Conservation (phyloP, 306 rosid genomes). For the Leucaena leucocephala region DNA sequence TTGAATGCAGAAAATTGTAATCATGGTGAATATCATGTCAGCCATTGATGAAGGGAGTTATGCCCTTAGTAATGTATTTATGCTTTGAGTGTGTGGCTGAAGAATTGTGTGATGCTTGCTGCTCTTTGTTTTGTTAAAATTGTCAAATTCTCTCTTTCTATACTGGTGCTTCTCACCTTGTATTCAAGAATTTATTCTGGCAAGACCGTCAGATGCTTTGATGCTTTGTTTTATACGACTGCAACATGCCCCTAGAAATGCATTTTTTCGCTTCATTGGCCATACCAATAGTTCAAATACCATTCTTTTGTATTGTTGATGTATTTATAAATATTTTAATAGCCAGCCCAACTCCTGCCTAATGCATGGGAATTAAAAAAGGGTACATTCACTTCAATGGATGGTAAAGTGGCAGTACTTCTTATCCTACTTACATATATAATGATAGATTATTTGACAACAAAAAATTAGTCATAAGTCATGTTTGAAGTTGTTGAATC, state of each 20-base stretch:
- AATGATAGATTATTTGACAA: neutral
- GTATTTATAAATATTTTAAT: neutral
- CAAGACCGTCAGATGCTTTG: constrained; percentile 3
- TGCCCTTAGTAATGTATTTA: neutral
- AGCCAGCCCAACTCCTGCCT: neutral
- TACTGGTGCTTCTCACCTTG: neutral
- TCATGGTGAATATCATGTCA: neutral
- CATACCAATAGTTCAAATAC: neutral
- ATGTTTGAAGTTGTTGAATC: constrained; percentile 20
- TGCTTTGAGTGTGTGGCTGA: constrained; percentile 17
- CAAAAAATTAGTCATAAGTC: neutral
- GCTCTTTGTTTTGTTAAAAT: constrained; percentile 9
- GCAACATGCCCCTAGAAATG: neutral
- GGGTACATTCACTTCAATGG: neutral
- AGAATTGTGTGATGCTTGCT: constrained; percentile 25
- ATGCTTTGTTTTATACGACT: neutral
- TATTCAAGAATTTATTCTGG: neutral
- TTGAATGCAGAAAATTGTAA: constrained; percentile 16
- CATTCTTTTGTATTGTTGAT: neutral
- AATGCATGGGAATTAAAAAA: neutral
- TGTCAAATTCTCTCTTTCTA: neutral
- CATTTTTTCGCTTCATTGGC: constrained; percentile 7
- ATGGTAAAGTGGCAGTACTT: neutral
- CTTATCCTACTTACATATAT: neutral
- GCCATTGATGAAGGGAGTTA: neutral